Base-by-base conservation (phyloP, 2,329 filamentous ascomycete species). In the Colletotrichum higginsianum region DNA sequence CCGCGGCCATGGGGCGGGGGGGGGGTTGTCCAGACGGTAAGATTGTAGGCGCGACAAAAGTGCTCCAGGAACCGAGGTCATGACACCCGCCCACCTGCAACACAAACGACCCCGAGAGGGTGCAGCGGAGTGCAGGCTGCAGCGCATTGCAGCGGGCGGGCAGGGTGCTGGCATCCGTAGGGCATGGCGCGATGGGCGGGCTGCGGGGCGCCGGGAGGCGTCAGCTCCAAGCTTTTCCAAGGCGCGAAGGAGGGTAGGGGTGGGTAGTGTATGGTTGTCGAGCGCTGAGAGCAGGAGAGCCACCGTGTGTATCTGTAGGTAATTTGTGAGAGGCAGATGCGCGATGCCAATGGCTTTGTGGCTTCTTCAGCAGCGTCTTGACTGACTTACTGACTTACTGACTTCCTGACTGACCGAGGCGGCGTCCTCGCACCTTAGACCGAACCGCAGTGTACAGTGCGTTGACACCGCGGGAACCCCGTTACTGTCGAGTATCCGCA, bases 61-160 rank as follows among this genome's bases (percentile, higher is more conserved):
- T 71, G 40, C 68, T 35, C 50, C 40, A 60, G 58, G 64, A 64
- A 63, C 50, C 30, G 16, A 57, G 38, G 26, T n/a, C 6, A 8
- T 16, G 26, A 62, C 57, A 30, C 50, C 52, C 67, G 67, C 63
- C 52, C 67, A 71, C 63, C 62, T 62, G 56, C 67, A 50, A 62
- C 67, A 67, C 67, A 57, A 71, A 71, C 64, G 67, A 47, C 55
- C 61, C 67, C n/a, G 30, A 57, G 40, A 57, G 47, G 50, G 42
- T 67, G 64, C 55, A 55, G 57, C 50, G 50, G 67, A 71, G 64
- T 71, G 67, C 67, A 71, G 53, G 42, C 60, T 53, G 67, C 61
- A 47, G 62, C 40, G 64, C 68, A 71, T 67, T 46, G 64, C 67
- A 67, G 57, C 64, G 62, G 46, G 26, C 23, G 23, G 12, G 52